Conservation (phyloP, 352 stramenopile genomes). For the Phytophthora litchii region DNA sequence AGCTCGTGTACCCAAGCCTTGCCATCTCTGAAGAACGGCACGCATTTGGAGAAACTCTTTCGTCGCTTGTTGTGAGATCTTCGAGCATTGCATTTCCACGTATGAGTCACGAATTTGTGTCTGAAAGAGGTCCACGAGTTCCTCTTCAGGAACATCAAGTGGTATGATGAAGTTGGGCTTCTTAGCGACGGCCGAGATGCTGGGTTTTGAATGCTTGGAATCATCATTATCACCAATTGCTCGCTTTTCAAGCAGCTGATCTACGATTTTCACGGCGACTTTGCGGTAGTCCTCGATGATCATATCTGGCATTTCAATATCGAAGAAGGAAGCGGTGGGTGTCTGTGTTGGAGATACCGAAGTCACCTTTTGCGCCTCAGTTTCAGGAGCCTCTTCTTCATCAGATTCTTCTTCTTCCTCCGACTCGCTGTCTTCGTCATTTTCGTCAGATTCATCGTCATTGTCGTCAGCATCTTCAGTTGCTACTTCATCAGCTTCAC, state of each 20-base stretch:
- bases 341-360: neutral
- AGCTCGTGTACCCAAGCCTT: constrained; percentile 50
- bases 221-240: constrained; percentile 7
- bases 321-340: constrained; percentile 40
- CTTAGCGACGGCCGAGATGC: constrained; percentile 5
- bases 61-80: constrained; percentile 51
- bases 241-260: constrained; percentile 43
- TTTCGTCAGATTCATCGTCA: constrained; percentile 12
- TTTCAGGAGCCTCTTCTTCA: constrained; percentile 22
- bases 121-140: constrained; percentile 55
- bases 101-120: constrained; percentile 51
- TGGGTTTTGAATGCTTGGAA: constrained; percentile 1
- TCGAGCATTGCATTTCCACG: constrained; percentile 52
- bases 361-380: constrained; percentile 4
- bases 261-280: constrained; percentile 41
- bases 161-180: constrained; percentile 31
- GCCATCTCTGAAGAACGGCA: constrained; percentile 57
- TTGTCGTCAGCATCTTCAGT: neutral
- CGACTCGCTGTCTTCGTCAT: constrained; percentile 13
- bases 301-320: constrained; percentile 57
- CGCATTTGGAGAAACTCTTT: constrained; percentile 70
- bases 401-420: constrained; percentile 20
- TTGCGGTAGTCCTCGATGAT: constrained; percentile 53
- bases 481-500: constrained; percentile 14
- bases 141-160: constrained; percentile 42